A percentile compares a stretch with the other conserved stretches of the same genome.
phyloP scores from a whole-genome alignment of 495 filamentous ascomycete genomes.

The Neurospora sp. region DNA sequence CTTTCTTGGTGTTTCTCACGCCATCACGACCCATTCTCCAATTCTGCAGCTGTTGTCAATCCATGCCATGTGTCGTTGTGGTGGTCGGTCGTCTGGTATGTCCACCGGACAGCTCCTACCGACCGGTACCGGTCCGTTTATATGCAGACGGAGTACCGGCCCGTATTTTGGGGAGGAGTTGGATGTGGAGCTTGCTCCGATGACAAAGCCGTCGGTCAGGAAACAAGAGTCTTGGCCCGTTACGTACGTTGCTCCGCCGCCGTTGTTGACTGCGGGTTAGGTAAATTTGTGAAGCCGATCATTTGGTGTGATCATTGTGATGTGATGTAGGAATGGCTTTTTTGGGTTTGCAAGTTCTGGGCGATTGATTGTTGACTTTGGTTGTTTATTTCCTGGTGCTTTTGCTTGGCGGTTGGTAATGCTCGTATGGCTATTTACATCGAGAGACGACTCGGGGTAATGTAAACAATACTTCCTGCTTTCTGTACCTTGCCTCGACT shows the following conservation, averaged over 20 bases:
- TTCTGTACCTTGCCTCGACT: background rate
- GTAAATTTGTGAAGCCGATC: background rate
- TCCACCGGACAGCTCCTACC: too few relatives aligned
- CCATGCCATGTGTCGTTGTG: too few relatives aligned
- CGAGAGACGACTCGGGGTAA: background rate
- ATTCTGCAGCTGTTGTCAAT: background rate
- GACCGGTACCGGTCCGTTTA: background rate
- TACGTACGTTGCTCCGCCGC: background rate
- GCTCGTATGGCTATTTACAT: background rate
- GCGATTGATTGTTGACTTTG: background rate
- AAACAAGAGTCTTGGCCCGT: background rate
- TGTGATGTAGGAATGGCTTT: too few relatives aligned
- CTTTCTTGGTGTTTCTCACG: background rate
- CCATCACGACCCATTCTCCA: background rate
- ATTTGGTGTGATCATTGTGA: too few relatives aligned
- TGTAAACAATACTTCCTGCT: background rate
- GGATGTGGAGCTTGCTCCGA: background rate
- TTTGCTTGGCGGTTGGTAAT: background rate
- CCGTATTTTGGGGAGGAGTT: background rate
- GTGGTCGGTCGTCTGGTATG: too few relatives aligned
- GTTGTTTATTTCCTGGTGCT: background rate
- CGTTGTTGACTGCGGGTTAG: background rate
- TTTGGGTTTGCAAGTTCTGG: too few relatives aligned
- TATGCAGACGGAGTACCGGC: background rate
- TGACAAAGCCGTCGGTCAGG: background rate